phyloP scores from a whole-genome alignment of 139 green algal genomes.

The Chlorella sp. region DNA sequence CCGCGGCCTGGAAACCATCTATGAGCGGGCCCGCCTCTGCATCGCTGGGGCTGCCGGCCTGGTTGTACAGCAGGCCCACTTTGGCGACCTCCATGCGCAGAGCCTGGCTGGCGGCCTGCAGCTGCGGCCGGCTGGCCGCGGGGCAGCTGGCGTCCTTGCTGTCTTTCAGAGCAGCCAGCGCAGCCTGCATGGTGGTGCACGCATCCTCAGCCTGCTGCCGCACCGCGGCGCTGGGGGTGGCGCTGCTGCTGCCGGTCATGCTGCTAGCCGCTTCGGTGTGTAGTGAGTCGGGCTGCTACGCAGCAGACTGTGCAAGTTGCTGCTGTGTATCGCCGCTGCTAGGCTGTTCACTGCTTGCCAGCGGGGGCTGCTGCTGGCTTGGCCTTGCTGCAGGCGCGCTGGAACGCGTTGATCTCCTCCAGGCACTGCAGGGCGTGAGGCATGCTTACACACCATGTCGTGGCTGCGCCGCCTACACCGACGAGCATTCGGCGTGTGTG shows the following conservation, averaged over 20 bases:
- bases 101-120: not conserved
- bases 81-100: constrained; percentile 32
- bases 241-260: not conserved
- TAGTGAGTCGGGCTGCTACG: no score
- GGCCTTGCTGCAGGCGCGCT: constrained; percentile 40
- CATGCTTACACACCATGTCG: no score
- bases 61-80: constrained; percentile 22
- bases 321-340: not conserved
- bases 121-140: not conserved
- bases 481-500: no score
- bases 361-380: not conserved
- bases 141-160: constrained; percentile 4
- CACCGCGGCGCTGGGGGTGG: not conserved
- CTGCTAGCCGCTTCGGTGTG: not conserved
- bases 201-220: constrained; percentile 6
- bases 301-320: no score
- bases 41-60: not conserved
- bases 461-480: no score
- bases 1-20: not conserved
- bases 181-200: not conserved
- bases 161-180: not conserved
- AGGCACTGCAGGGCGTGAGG: constrained; percentile 14
- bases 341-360: not conserved
- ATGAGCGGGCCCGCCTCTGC: constrained; percentile 2
- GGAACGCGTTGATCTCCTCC: constrained; percentile 41